Base-by-base conservation (phyloP, 371 early-diverging fungal genomes). In the Neoconidiobolus thromboides region DNA sequence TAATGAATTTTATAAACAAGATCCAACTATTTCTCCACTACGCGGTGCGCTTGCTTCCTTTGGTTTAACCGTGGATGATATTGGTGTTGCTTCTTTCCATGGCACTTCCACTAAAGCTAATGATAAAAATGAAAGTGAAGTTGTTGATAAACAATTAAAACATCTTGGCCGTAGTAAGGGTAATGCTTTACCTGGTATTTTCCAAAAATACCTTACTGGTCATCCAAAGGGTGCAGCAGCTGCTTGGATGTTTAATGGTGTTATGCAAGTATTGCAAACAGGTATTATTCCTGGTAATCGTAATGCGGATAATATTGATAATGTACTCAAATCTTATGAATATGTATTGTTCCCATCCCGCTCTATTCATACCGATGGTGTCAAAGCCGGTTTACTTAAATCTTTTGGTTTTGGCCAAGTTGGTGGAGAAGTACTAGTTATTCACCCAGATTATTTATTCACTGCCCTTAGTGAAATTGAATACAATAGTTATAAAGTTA, bases 371-470 rank as follows among this genome's bases (percentile, higher is more conserved):
- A 93, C 93, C 15, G 85, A 89, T 63, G 93, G 94, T 57, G 67
- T 96, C 65, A 90, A 91, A 78, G 95, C 95, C 2, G 95, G 82
- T 66, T 66, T 96, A 48, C 78, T 96, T 65, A 96, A 93, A 76
- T 85, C 86, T 52, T 96, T 96, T 73, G 95, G 96, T 51, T 96
- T 96, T 73, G 94, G 95, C 60, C 96, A 96, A 71, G 95, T 90
- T 60, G 95, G 95, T 65, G 93, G 85, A 64, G 96, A 94, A 69
- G 74, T 87, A 26, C 77, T 96, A 39, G 72, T 96, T 48, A 76
- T 96, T 53, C 94, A 94, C 73, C 87, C 96, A 10, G 89, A 93
- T 67, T 93, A 90, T 67, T 76, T 93, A 52, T 71, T 91, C 58
- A 89, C 79, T 60, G 79, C 89, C 47, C 71, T 95, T 15, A 80